Conservation (phyloP, 148 eudicot species). For the Cornus kousa region DNA sequence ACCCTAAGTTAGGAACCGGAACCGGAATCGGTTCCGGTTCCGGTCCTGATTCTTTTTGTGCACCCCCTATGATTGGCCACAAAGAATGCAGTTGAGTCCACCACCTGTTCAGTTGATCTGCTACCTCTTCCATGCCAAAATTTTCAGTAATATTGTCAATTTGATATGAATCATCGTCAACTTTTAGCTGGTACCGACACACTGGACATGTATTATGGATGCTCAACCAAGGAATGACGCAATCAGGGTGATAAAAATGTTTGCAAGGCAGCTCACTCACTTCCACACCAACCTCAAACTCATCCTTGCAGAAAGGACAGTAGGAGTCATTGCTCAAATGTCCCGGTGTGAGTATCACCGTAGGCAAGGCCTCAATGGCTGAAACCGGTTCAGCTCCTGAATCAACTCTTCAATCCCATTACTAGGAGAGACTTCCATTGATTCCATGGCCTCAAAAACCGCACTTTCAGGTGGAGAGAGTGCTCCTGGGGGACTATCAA, state of each 20-base stretch:
- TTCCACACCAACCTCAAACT: constrained; percentile 45
- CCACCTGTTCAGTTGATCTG: constrained; percentile 24
- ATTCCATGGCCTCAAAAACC: background rate
- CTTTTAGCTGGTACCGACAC: constrained; percentile 54
- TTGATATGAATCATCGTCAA: background rate
- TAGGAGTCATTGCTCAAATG: constrained; percentile 25
- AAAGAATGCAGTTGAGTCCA: constrained; percentile 42
- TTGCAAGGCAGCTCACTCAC: constrained; percentile 49
- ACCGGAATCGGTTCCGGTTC: too few species aligned
- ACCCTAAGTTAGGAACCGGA: too few species aligned
- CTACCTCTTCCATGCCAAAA: constrained; percentile 25
- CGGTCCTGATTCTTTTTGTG: too few species aligned
- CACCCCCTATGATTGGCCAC: constrained; percentile 70
- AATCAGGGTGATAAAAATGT: constrained; percentile 62
- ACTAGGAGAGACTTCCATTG: background rate
- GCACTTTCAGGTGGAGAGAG: constrained; percentile 10
- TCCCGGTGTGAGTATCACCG: constrained; percentile 13
- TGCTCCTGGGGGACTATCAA: constrained; percentile 12
- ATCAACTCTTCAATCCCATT: constrained; percentile 13
- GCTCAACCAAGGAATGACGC: constrained; percentile 71
- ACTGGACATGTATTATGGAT: constrained; percentile 69
- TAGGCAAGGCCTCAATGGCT: constrained; percentile 24
- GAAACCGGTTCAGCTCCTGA: constrained; percentile 16
- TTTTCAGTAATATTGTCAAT: background rate
- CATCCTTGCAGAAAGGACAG: constrained; percentile 77